A percentile compares a stretch with the other conserved stretches of the same genome.
phyloP scores from a whole-genome alignment of 108 stramenopile species.

The Pseudonitzschia pungens region DNA sequence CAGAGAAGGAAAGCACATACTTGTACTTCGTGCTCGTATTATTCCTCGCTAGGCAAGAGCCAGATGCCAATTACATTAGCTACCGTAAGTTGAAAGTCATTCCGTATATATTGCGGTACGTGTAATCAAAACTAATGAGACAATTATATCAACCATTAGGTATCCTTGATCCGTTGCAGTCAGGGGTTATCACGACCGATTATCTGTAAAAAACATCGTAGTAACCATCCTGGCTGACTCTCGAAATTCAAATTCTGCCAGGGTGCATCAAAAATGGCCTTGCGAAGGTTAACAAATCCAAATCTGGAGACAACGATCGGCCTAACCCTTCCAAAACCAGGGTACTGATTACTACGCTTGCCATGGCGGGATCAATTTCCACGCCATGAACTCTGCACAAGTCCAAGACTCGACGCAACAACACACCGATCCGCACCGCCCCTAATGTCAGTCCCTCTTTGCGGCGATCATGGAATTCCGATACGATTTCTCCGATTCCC shows the following conservation, averaged over 20 bases:
- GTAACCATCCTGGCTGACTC: background rate
- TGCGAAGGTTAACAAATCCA: constrained; percentile 81
- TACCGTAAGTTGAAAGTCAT: too few relatives aligned
- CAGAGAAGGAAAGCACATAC: too few relatives aligned
- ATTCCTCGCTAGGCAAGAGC: too few relatives aligned
- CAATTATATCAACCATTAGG: too few relatives aligned
- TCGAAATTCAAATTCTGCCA: background rate
- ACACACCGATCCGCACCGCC: constrained; percentile 76
- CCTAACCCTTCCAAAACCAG: constrained; percentile 89
- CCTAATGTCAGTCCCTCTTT: constrained; percentile 85
- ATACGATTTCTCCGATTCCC: constrained; percentile 73
- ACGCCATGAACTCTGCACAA: constrained; percentile 83
- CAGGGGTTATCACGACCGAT: too few relatives aligned
- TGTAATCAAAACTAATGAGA: too few relatives aligned
- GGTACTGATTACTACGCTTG: constrained; percentile 81
- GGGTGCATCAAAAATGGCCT: constrained; percentile 68
- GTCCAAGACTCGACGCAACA: constrained; percentile 76
- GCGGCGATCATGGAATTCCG: constrained; percentile 84
- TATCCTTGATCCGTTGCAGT: too few relatives aligned
- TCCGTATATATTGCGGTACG: too few relatives aligned
- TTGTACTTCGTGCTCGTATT: too few relatives aligned
- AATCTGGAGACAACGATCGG: constrained; percentile 78
- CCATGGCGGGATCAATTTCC: constrained; percentile 90
- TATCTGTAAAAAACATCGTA: background rate
- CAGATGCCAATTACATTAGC: too few relatives aligned